Percentiles rank a stretch among this genome's conserved stretches.
Conservation (phyloP, 2,329 filamentous ascomycete genomes). For the Colletotrichum zoysiae region DNA sequence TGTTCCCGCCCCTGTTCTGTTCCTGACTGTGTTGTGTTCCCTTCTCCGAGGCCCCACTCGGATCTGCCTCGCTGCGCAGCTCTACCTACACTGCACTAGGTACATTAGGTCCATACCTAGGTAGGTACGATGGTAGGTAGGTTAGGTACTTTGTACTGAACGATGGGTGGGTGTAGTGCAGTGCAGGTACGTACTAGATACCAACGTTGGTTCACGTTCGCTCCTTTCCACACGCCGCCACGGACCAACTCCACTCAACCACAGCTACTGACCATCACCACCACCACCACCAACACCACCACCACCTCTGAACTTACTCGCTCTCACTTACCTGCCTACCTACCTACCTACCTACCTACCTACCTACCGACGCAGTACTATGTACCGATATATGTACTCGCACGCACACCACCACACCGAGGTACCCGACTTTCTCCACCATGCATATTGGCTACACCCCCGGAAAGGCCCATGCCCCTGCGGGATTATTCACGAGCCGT, state of each 20-base stretch:
- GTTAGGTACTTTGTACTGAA: no score
- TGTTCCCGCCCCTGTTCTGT: slow-evolving; percentile 13
- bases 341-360: no score
- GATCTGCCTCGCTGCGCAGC: slow-evolving; percentile 11
- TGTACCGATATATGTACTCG: not conserved
- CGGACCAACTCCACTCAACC: slow-evolving; percentile 18
- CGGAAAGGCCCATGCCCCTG: slow-evolving; percentile 25
- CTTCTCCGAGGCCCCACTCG: slow-evolving; percentile 20
- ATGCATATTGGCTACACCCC: slow-evolving; percentile 21
- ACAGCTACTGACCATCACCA: not conserved
- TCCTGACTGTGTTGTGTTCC: slow-evolving; percentile 1
- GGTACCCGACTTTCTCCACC: slow-evolving; percentile 21
- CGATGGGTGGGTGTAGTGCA: no score
- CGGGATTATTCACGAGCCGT: slow-evolving; percentile 42
- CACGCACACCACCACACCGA: not conserved
- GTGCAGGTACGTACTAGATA: no score
- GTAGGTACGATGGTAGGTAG: no score
- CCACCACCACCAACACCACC: not conserved
- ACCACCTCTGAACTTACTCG: not conserved
- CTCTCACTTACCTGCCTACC: slow-evolving; percentile 6
- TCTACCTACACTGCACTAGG: no score
- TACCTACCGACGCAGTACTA: no score
- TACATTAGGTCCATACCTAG: no score
- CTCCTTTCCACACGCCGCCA: slow-evolving; percentile 14
- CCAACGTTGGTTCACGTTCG: slow-evolving; percentile 21